These are phyloP conservation scores for Metschnikowia colocasiae DNA, from an alignment of 805 yeast genomes.

Conservation along the genomic window DNA sequence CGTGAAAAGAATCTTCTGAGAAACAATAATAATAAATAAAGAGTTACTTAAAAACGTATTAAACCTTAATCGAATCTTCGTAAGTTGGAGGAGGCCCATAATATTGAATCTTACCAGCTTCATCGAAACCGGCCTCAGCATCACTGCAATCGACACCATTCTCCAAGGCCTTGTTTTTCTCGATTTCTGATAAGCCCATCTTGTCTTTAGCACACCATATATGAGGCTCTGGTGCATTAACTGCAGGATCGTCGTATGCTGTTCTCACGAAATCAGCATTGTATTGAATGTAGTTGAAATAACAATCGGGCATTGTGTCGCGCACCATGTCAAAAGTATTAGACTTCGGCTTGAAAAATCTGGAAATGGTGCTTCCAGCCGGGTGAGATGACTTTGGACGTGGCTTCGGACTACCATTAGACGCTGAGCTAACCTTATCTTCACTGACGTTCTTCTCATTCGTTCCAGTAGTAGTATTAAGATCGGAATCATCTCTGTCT, in stretches of 20 bases:
- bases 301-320: slow-evolving; percentile 39
- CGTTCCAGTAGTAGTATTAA: slow-evolving; percentile 9
- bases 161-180: slow-evolving; percentile 54
- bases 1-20: background rate
- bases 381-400: slow-evolving; percentile 2
- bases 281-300: slow-evolving; percentile 40
- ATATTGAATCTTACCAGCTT: slow-evolving; percentile 50
- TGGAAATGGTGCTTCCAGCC: slow-evolving; percentile 9
- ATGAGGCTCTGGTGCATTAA: slow-evolving; percentile 53
- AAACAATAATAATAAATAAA: slow-evolving; percentile 2
- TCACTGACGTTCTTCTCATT: slow-evolving; percentile 9
- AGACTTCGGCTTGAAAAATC: slow-evolving; percentile 44
- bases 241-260: slow-evolving; percentile 56
- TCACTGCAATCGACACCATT: slow-evolving; percentile 53
- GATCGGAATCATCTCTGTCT: slow-evolving; percentile 15
- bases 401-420: slow-evolving; percentile 2
- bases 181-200: slow-evolving; percentile 60
- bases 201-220: slow-evolving; percentile 71
- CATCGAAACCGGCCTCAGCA: slow-evolving; percentile 54
- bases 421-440: slow-evolving; percentile 5
- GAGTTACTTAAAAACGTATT: slow-evolving; percentile 4
- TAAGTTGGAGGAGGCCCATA: slow-evolving; percentile 71
- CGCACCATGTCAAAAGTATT: slow-evolving; percentile 47
- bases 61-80: slow-evolving; percentile 45
- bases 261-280: slow-evolving; percentile 37